Evolutionary conservation across 331 rosid species (phyloP), one percentile per base, ranked within the genome.

Genomic region (Pyrus hybrid): DNA sequence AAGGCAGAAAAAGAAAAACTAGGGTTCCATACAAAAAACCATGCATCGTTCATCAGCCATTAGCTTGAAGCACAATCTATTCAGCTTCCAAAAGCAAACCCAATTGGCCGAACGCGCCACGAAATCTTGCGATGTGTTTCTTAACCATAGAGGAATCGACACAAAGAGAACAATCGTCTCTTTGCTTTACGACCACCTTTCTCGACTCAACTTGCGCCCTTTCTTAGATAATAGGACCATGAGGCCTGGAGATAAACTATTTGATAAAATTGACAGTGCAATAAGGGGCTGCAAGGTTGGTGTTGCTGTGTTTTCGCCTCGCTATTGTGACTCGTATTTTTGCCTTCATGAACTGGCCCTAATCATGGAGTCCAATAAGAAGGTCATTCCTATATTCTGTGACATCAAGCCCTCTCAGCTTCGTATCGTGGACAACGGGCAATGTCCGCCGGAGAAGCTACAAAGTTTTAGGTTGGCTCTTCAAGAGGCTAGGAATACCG

Each of bases 231-330:
- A 84, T 85, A 94, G 82, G 74, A 90, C 78, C 32, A 86, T 94
- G 99, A 92, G 84, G 72, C 97, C 99, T 0, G 97, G 99, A 8
- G 99, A 94, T 73, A 94, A 89, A 37, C 79, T 94, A 51, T 94
- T 91, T 7, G 96, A 90, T 1, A 87, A 94, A 67, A 90, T 94
- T 8, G 88, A 94, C 10, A 63, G 86, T 1, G 99, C 91, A 0
- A 87, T 94, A 0, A 2, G 67, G 35, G 86, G 84, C 1, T 88
- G 96, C 32, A 86, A 92, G 85, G 72, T 94, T 0, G 99, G 96
- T 1, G 87, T 92, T 0, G 93, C 95, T 3, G 79, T 94, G 41
- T 88, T 94, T 60, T 94, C 99, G 0, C 99, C 99, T 0, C 74
- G 85, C 1, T 94, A 94, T 58, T 87, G 96, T 7, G 89, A 90